A percentile compares a stretch with the other conserved stretches of the same genome.
Evolutionary conservation across 2,329 filamentous ascomycete genomes (phyloP).

Genomic region (Sporothrix schenckii): DNA sequence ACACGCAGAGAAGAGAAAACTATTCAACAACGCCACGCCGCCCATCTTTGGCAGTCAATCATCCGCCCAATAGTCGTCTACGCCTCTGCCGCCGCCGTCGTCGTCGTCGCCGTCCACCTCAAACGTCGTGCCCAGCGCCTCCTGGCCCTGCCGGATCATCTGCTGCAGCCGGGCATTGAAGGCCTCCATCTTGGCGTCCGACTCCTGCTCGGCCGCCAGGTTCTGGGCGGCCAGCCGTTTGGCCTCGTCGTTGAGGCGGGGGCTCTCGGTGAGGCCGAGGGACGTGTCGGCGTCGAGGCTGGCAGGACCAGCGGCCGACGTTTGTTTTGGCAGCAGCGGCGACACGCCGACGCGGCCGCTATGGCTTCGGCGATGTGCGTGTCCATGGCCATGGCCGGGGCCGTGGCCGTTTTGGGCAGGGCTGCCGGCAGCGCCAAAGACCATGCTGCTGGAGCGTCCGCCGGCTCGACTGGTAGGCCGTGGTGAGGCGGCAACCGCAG

Average conservation of each 20-base stretch:
- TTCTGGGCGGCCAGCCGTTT: slow-evolving; percentile 72
- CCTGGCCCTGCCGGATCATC: slow-evolving; percentile 86
- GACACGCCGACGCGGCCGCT: slow-evolving; percentile 50
- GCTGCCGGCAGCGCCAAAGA: neutral
- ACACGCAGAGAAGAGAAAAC: neutral
- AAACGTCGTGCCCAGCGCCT: slow-evolving; percentile 76
- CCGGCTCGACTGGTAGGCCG: slow-evolving; percentile 27
- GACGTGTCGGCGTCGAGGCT: neutral
- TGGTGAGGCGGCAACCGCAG: slow-evolving; percentile 21
- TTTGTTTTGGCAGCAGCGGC: slow-evolving; percentile 36
- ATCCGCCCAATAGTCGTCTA: slow-evolving; percentile 34
- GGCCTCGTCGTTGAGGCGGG: slow-evolving; percentile 65
- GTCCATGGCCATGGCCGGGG: slow-evolving; percentile 44
- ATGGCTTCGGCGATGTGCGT: slow-evolving; percentile 53
- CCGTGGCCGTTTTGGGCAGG: slow-evolving; percentile 32
- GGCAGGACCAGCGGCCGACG: neutral
- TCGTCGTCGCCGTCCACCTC: slow-evolving; percentile 55
- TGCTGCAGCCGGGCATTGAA: slow-evolving; percentile 79
- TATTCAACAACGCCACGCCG: neutral
- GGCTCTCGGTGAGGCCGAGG: slow-evolving; percentile 47
- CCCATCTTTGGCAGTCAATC: slow-evolving; percentile 13
- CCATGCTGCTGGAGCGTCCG: neutral
- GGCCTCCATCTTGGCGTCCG: slow-evolving; percentile 76
- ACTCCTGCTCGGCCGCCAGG: slow-evolving; percentile 72
- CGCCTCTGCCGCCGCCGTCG: slow-evolving; percentile 40